Evolutionary conservation across 768 basidiomycete genomes (phyloP).

Genomic region (Boletales sp.): DNA sequence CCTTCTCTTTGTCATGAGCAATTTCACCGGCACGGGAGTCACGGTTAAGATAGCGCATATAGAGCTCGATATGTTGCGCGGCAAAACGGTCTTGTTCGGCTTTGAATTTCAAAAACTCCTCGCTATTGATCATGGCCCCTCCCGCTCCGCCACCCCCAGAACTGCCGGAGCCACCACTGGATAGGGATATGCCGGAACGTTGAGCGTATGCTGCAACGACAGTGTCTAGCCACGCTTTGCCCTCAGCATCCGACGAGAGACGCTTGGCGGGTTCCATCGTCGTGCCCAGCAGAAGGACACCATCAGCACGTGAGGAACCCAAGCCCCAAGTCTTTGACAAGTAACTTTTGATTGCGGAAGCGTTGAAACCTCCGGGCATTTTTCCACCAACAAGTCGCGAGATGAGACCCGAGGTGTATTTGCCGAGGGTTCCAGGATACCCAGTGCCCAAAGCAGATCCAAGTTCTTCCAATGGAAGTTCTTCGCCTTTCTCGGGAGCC

Average conservation of each 20-base stretch:
- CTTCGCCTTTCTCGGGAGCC: constrained; percentile 98
- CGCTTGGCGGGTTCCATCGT: constrained; percentile 95
- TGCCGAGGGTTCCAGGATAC: constrained; percentile 84
- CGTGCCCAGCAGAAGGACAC: constrained; percentile 84
- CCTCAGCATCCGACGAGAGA: constrained; percentile 85
- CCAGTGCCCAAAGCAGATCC: constrained; percentile 81
- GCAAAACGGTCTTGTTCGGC: constrained; percentile 90
- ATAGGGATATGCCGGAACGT: constrained; percentile 82
- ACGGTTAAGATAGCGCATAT: constrained; percentile 93
- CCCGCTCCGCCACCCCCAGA: constrained; percentile 56
- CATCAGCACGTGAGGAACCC: constrained; percentile 87
- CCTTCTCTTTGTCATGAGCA: constrained; percentile 84
- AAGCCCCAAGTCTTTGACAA: constrained; percentile 93
- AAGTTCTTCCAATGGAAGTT: constrained; percentile 93
- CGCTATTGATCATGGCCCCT: constrained; percentile 94
- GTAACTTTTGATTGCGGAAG: constrained; percentile 84
- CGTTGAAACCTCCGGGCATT: constrained; percentile 99
- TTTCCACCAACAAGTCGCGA: constrained; percentile 92
- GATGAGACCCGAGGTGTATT: constrained; percentile 87
- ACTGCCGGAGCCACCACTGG: constrained; percentile 60
- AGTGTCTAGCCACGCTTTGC: constrained; percentile 88
- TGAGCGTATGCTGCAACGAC: constrained; percentile 85
- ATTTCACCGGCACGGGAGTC: constrained; percentile 93
- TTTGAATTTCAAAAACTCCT: constrained; percentile 97
- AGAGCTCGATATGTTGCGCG: constrained; percentile 89